A percentile compares a stretch with the other conserved stretches of the same genome.
Conservation (phyloP, 1,139 yeast genomes). For the Spathaspora sp. region DNA sequence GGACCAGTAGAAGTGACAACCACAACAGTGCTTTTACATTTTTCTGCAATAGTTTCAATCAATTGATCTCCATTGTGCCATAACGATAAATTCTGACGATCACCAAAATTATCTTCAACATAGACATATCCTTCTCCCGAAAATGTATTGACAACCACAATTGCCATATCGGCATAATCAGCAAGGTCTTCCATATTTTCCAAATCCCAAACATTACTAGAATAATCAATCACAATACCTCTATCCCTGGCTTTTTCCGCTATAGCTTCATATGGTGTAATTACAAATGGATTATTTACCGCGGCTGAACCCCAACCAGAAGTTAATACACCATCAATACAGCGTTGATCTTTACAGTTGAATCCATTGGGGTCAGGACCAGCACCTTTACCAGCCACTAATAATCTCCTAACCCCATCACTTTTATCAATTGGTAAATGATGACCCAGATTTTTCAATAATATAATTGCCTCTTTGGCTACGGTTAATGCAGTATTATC, state of each 20-base stretch:
- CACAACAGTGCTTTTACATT: constrained; percentile 54
- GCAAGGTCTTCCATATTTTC: constrained; percentile 44
- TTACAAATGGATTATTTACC: constrained; percentile 51
- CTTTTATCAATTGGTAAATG: constrained; percentile 48
- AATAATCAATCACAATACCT: constrained; percentile 45
- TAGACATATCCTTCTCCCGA: constrained; percentile 62
- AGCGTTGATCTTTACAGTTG: constrained; percentile 50
- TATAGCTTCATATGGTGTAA: constrained; percentile 56
- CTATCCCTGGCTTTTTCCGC: constrained; percentile 42
- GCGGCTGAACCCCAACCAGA: constrained; percentile 56
- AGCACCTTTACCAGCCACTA: constrained; percentile 51
- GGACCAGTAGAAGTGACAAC: constrained; percentile 62
- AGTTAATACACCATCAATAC: constrained; percentile 47
- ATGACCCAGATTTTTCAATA: constrained; percentile 51
- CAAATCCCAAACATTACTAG: constrained; percentile 44
- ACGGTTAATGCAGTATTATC: constrained; percentile 51
- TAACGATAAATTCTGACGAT: constrained; percentile 52
- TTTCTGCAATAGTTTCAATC: constrained; percentile 47
- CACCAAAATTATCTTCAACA: constrained; percentile 63
- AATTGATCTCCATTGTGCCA: constrained; percentile 64
- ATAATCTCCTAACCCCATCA: constrained; percentile 44
- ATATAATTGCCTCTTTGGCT: constrained; percentile 56
- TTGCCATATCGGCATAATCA: constrained; percentile 50
- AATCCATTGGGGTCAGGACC: constrained; percentile 48
- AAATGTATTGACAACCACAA: constrained; percentile 51